Conservation (phyloP, 768 basidiomycete genomes). For the Clitopilus passeckerianus region DNA sequence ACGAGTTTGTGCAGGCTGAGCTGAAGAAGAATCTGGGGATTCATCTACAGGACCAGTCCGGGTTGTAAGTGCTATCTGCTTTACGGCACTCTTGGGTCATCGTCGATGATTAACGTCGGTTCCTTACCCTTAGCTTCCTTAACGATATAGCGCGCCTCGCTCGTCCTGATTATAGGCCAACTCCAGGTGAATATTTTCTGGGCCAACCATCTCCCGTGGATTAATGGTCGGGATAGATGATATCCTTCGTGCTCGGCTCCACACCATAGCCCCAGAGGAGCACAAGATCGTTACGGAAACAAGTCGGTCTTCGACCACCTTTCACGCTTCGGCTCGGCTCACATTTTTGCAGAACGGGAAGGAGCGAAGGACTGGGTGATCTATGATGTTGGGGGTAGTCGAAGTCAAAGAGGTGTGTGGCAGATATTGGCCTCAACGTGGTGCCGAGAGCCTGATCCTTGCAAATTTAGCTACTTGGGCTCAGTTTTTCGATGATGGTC, state of each 20-base stretch:
- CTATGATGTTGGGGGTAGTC: slow-evolving; percentile 63
- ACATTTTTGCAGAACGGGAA: slow-evolving; percentile 14
- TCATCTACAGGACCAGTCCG: slow-evolving; percentile 49
- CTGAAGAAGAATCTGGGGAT: slow-evolving; percentile 36
- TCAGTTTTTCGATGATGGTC: slow-evolving; percentile 66
- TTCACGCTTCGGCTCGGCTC: background rate
- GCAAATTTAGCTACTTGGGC: slow-evolving; percentile 52
- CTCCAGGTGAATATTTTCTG: slow-evolving; percentile 32
- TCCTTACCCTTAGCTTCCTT: slow-evolving; percentile 43
- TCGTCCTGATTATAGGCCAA: slow-evolving; percentile 45
- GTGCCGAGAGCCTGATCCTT: background rate
- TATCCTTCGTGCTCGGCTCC: slow-evolving; percentile 58
- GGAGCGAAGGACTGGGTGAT: slow-evolving; percentile 51
- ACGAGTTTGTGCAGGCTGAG: slow-evolving; percentile 35
- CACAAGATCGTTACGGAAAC: slow-evolving; percentile 50
- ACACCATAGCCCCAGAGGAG: slow-evolving; percentile 62
- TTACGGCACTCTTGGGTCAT: slow-evolving; percentile 10
- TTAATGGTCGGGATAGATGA: slow-evolving; percentile 35
- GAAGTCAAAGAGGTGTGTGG: slow-evolving; percentile 46
- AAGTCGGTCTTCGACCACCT: slow-evolving; percentile 17
- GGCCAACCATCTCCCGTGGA: background rate
- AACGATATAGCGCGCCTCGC: slow-evolving; percentile 50
- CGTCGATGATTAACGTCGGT: background rate
- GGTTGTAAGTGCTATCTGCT: slow-evolving; percentile 41
- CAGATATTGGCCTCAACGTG: background rate